Conservation (phyloP, 345 rosid genomes). For the Euphorbia tirucalli region DNA sequence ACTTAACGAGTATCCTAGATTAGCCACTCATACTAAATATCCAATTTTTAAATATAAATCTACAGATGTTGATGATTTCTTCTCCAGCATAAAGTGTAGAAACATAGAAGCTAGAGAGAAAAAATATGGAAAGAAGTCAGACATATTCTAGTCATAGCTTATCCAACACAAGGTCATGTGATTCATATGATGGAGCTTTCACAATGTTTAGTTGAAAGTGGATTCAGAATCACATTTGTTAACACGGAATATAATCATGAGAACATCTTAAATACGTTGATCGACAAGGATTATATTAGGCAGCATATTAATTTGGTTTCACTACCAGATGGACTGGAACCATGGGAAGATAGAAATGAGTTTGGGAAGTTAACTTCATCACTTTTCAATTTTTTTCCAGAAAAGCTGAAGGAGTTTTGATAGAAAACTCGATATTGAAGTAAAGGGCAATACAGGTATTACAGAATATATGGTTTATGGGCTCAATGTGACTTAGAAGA, state of each 20-base stretch:
- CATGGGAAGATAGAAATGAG: conserved; percentile 33
- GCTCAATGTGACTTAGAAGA: no score
- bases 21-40: no score
- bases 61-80: no score
- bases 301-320: conserved; percentile 35
- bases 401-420: conserved; percentile 42
- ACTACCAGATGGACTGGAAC: conserved; percentile 42
- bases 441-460: no score
- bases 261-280: conserved; percentile 23
- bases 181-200: conserved; percentile 39
- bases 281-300: background rate
- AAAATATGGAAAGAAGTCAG: conserved; percentile 24
- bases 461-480: no score
- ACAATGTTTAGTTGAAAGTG: conserved; percentile 20
- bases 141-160: conserved; percentile 37
- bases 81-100: no score
- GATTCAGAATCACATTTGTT: conserved; percentile 33
- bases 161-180: conserved; percentile 58
- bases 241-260: conserved; percentile 39
- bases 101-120: background rate
- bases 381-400: conserved; percentile 31
- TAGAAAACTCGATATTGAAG: no score
- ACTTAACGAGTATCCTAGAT: no score
- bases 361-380: conserved; percentile 29
- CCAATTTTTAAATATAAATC: no score